Evolutionary conservation across 2,329 filamentous ascomycete species (phyloP).

Genomic region (Rugonectria rugulosa): DNA sequence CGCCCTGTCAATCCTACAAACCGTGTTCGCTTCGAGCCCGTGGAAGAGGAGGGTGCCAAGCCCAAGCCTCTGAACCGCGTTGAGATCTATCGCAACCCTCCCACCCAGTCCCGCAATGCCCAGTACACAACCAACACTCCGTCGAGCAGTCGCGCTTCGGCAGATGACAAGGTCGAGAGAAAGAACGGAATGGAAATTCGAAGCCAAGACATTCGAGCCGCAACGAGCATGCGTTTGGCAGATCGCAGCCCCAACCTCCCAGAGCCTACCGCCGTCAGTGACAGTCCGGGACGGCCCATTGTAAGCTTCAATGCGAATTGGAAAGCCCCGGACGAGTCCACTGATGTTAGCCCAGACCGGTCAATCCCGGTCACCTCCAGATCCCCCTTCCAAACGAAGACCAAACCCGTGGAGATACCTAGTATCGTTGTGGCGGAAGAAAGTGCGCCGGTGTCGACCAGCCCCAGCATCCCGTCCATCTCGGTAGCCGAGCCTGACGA

Average conservation of each 20-base stretch:
- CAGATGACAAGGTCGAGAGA: slow-evolving; percentile 58
- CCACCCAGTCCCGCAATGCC: slow-evolving; percentile 82
- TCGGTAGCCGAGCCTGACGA: slow-evolving; percentile 43
- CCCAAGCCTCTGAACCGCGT: slow-evolving; percentile 56
- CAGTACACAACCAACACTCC: slow-evolving; percentile 75
- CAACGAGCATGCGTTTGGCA: slow-evolving; percentile 87
- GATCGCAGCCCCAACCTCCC: slow-evolving; percentile 89
- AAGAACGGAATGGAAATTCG: slow-evolving; percentile 86
- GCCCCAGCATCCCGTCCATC: slow-evolving; percentile 46
- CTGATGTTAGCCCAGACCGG: slow-evolving; percentile 68
- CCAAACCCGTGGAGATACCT: slow-evolving; percentile 56
- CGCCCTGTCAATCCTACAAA: slow-evolving; percentile 44
- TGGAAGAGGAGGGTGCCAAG: slow-evolving; percentile 47
- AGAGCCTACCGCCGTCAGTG: slow-evolving; percentile 88
- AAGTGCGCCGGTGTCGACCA: slow-evolving; percentile 45
- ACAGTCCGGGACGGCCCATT: slow-evolving; percentile 89
- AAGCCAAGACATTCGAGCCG: slow-evolving; percentile 85
- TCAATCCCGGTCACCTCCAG: slow-evolving; percentile 40
- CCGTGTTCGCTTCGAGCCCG: slow-evolving; percentile 50
- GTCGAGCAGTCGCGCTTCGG: slow-evolving; percentile 37
- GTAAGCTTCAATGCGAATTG: slow-evolving; percentile 94
- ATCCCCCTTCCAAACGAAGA: slow-evolving; percentile 37
- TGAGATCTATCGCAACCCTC: slow-evolving; percentile 86
- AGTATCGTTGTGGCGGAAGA: slow-evolving; percentile 62
- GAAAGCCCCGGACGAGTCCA: slow-evolving; percentile 73